Evolutionary conservation across 257 asterid species (phyloP), one percentile per base, ranked within the genome.

Genomic region (Nicotiana noctiflora): DNA sequence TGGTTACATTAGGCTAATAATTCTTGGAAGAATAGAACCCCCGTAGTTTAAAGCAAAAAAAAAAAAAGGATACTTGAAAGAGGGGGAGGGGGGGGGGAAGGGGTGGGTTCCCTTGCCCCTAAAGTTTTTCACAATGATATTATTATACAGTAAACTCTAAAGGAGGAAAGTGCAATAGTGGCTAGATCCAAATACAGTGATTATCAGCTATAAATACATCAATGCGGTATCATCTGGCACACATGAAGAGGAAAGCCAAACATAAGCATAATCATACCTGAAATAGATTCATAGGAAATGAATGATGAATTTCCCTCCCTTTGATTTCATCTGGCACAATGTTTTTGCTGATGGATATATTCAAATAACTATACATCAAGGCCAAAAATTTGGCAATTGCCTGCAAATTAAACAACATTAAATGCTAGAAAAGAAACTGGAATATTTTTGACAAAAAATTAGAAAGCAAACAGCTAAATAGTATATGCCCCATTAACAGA

Each of bases 251-350:
- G 32, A 23, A 74, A 23, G 61, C 23, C 7, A 0, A 74, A 49
- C 5, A 61, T 15, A 85, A 51, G 64, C 31, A 46, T 52, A 88
- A 82, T 15, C 85, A 68, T 67, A 94, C 99, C 96, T 85, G 96
- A 81, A 95, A 92, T 88, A 95, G 92, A 75, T 93, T 89, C 91
- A 95, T 90, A 2, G 98, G 98, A 87, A 96, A 96, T 15, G 91
- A 89, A 86, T 88, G 97, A 80, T 83, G 92, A 88, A 96, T 92
- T 89, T 96, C 97, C 85, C 98, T 93, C 80, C 97, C 97, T 86
- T 94, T 93, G 55, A 96, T 86, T 90, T 90, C 97, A 89, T 96
- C 97, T 6, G 98, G 97, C 80, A 96, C 92, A 63, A 82, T 64
- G 81, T 87, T 90, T 25, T 88, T 80, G 92, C 93, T 89, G 79